Percentiles rank a stretch among this genome's conserved stretches.
Evolutionary conservation across 106 monocot genomes (phyloP).

Genomic region (Acorus calamus): DNA sequence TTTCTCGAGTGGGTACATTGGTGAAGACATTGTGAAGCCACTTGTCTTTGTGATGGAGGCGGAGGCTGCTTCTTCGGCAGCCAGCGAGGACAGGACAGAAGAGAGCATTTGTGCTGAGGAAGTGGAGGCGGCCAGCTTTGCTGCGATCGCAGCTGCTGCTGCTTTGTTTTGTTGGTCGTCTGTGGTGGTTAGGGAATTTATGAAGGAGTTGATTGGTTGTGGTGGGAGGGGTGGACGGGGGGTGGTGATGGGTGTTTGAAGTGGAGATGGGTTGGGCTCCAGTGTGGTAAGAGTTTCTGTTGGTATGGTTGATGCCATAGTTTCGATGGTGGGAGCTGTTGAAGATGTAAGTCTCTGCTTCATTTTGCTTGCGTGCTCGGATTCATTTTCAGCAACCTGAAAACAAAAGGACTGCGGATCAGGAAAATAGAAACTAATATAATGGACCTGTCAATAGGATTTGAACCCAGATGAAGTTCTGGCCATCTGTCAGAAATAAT

Average conservation of each 20-base stretch:
- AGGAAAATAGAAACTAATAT: neutral
- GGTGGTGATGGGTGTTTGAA: conserved; percentile 2
- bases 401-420: conserved; percentile 5
- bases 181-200: conserved; percentile 18
- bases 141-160: conserved; percentile 85
- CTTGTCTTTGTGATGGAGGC: conserved; percentile 8
- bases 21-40: conserved; percentile 7
- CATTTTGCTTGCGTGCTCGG: conserved; percentile 30
- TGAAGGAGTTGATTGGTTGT: conserved; percentile 30
- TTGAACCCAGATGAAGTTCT: no score
- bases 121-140: conserved; percentile 71
- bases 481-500: no score
- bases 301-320: neutral
- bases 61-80: conserved; percentile 76
- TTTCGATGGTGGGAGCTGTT: conserved; percentile 1
- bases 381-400: conserved; percentile 51
- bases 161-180: conserved; percentile 80
- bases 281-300: conserved; percentile 7
- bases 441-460: no score
- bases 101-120: conserved; percentile 78
- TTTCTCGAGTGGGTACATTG: conserved; percentile 45
- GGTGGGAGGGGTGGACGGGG: conserved; percentile 10
- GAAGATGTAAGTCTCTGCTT: conserved; percentile 30
- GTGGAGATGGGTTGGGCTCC: conserved; percentile 4
- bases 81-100: conserved; percentile 72